Evolutionary conservation across 495 filamentous ascomycete species (phyloP).

Genomic region (Staphylotrichum tortipilum): DNA sequence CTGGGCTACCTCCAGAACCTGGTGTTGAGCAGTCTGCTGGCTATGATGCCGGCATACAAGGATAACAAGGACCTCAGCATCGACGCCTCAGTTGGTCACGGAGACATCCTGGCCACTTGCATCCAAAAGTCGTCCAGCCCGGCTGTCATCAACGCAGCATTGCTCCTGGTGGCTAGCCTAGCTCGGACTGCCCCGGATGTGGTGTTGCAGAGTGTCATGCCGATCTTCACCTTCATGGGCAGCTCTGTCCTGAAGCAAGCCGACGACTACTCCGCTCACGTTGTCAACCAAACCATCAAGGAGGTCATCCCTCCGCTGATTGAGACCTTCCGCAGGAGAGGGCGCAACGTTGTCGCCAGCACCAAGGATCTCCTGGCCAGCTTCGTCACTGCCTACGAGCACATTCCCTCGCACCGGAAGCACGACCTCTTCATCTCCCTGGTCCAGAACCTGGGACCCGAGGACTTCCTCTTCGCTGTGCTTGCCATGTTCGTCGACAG

Average conservation of each 20-base stretch:
- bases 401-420: slow-evolving; percentile 79
- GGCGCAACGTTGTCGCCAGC: slow-evolving; percentile 65
- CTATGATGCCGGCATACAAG: slow-evolving; percentile 69
- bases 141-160: slow-evolving; percentile 81
- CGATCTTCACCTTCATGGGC: slow-evolving; percentile 97
- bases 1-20: slow-evolving; percentile 79
- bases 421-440: slow-evolving; percentile 72
- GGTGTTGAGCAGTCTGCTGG: slow-evolving; percentile 63
- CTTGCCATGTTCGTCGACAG: slow-evolving; percentile 63
- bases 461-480: slow-evolving; percentile 71
- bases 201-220: slow-evolving; percentile 94
- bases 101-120: slow-evolving; percentile 83
- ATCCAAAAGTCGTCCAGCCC: slow-evolving; percentile 80
- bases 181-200: slow-evolving; percentile 78
- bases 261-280: slow-evolving; percentile 91
- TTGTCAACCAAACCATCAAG: slow-evolving; percentile 81
- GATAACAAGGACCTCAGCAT: slow-evolving; percentile 51
- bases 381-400: slow-evolving; percentile 89
- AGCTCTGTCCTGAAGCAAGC: slow-evolving; percentile 77
- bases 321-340: slow-evolving; percentile 68
- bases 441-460: slow-evolving; percentile 68
- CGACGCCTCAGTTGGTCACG: slow-evolving; percentile 65
- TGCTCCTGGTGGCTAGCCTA: slow-evolving; percentile 77
- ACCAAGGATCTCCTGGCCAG: slow-evolving; percentile 80
- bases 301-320: slow-evolving; percentile 88